Conservation (phyloP, 225 moss, liverwort and hornwort species). For the Sphagnum tenellum region DNA sequence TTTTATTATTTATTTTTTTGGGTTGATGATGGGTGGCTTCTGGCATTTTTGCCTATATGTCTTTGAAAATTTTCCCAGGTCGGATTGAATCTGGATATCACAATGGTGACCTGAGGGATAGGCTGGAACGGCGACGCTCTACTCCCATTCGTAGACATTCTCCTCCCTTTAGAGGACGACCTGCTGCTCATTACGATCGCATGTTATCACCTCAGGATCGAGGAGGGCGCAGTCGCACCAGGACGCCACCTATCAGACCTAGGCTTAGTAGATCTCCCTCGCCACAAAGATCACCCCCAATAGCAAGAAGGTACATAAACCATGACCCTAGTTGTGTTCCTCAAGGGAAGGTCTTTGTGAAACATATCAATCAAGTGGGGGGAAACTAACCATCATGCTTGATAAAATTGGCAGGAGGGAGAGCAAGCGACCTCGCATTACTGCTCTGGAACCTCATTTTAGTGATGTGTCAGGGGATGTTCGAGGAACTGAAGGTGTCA, state of each 20-base stretch:
- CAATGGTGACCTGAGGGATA: constrained; percentile 47
- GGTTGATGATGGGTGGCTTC: no score
- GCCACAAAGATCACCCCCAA: constrained; percentile 27
- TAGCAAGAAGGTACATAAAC: no score
- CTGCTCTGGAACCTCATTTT: constrained; percentile 40
- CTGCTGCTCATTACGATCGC: constrained; percentile 27
- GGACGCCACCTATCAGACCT: constrained; percentile 29
- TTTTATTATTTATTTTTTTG: no score
- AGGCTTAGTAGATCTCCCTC: constrained; percentile 32
- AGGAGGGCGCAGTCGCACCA: constrained; percentile 45
- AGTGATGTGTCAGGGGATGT: constrained; percentile 60
- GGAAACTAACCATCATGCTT: no score
- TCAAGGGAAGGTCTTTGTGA: no score
- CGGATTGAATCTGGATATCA: constrained; percentile 36
- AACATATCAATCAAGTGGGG: no score
- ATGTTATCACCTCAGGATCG: constrained; percentile 39
- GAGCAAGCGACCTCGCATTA: constrained; percentile 32
- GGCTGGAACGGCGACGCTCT: constrained; percentile 41
- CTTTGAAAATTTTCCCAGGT: constrained; percentile 13
- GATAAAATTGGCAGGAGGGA: constrained; percentile 21
- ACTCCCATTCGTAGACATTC: constrained; percentile 35
- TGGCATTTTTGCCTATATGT: no score
- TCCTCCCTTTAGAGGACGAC: constrained; percentile 17
- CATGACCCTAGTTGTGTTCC: no score
- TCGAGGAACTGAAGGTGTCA: constrained; percentile 18